Evolutionary conservation across 192 early-diverging fungal species (phyloP).

Genomic region (Coemansia sp.): DNA sequence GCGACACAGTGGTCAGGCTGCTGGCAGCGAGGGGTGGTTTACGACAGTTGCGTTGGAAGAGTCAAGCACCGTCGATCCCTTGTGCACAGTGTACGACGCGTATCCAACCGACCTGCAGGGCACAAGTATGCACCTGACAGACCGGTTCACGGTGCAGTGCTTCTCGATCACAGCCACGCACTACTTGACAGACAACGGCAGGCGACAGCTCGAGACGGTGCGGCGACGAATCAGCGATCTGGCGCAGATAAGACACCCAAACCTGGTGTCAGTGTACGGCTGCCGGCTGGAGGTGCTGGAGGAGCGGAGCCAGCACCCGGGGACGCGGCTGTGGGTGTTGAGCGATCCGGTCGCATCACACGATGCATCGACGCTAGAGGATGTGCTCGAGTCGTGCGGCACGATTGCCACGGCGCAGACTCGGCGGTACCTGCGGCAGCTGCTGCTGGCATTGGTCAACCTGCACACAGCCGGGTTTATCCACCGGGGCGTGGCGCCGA

Average conservation of each 20-base stretch:
- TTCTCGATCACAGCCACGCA: constrained; percentile 25
- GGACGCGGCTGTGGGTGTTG: constrained; percentile 30
- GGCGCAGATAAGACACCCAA: constrained; percentile 56
- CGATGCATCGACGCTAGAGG: constrained; percentile 56
- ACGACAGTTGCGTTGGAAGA: constrained; percentile 42
- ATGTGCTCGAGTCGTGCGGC: constrained; percentile 65
- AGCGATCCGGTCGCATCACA: constrained; percentile 32
- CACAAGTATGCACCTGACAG: constrained; percentile 32
- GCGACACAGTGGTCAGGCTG: neutral
- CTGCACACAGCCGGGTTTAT: constrained; percentile 66
- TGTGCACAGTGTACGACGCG: constrained; percentile 45
- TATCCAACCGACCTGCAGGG: constrained; percentile 45
- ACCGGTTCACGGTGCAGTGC: constrained; percentile 46
- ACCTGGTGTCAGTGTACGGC: constrained; percentile 60
- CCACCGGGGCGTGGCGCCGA: constrained; percentile 54
- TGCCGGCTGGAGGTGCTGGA: constrained; percentile 49
- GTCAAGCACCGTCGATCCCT: constrained; percentile 22
- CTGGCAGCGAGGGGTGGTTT: constrained; percentile 22
- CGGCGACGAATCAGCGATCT: constrained; percentile 38
- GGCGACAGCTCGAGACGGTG: constrained; percentile 57
- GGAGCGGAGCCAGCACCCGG: constrained; percentile 22
- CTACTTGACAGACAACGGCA: constrained; percentile 36
- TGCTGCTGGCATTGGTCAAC: constrained; percentile 60
- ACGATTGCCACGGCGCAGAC: constrained; percentile 55
- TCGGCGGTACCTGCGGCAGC: constrained; percentile 64